A percentile compares a stretch with the other conserved stretches of the same genome.
phyloP scores from a whole-genome alignment of 176 grass and related monocot species.

The Canna indica region DNA sequence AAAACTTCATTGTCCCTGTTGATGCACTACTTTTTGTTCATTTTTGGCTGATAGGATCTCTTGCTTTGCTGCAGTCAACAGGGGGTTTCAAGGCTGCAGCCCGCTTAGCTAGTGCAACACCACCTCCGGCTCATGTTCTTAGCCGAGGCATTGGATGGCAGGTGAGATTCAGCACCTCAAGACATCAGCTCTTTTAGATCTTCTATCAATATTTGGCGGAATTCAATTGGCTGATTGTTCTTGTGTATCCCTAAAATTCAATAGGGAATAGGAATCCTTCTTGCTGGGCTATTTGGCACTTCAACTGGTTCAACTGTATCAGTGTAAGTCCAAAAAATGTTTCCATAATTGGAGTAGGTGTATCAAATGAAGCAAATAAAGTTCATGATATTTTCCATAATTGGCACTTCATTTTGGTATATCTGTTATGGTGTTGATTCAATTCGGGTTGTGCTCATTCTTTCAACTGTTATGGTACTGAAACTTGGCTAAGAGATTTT shows the following conservation, averaged over 20 bases:
- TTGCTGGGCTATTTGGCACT: slow-evolving; percentile 9
- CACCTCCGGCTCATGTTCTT: slow-evolving; percentile 81
- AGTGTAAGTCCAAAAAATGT: slow-evolving; percentile 4
- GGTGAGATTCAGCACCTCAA: slow-evolving; percentile 22
- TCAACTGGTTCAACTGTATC: slow-evolving; percentile 6
- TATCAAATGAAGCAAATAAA: too few species aligned
- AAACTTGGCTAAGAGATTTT: neutral
- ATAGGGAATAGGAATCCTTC: slow-evolving; percentile 20
- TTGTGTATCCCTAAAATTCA: slow-evolving; percentile 7
- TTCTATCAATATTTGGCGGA: neutral
- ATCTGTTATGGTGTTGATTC: too few species aligned
- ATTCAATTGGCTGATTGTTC: neutral
- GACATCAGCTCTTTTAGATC: slow-evolving; percentile 1
- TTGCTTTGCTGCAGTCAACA: slow-evolving; percentile 50
- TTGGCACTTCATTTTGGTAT: too few species aligned
- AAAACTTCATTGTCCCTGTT: neutral
- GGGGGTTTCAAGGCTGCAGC: slow-evolving; percentile 84
- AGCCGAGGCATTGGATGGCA: slow-evolving; percentile 96
- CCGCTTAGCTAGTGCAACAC: slow-evolving; percentile 82
- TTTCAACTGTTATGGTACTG: too few species aligned
- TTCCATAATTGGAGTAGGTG: too few species aligned
- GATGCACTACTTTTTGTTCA: neutral
- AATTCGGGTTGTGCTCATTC: too few species aligned
- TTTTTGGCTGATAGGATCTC: slow-evolving; percentile 4
- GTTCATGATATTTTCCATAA: too few species aligned